Base-by-base conservation (phyloP, 106 monocot species). In the Cymbidium sinense region DNA sequence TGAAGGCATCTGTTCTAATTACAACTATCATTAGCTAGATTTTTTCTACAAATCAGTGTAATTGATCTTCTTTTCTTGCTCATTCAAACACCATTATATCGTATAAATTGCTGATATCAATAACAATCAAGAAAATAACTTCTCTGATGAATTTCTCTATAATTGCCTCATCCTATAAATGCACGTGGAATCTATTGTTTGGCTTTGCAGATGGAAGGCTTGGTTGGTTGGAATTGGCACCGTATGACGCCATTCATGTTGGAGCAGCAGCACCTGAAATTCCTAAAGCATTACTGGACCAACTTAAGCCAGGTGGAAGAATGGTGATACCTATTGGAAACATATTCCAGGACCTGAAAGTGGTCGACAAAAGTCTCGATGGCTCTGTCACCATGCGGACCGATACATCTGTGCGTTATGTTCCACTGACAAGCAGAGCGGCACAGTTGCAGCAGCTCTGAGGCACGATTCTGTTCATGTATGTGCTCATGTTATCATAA, bases 321-420 rank as follows among this genome's bases (percentile, higher is more conserved):
- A 84, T 94, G 89, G 94, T 94, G n/a, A 94, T 91, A 41, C 94
- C 94, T 0, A 89, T 95, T 2, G 94, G 94, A 2, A 91, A 74
- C 37, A 28, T 79, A 9, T 83, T 91, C 77, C 94, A 95, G 79
- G 89, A 91, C 29, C 70, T 95, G 79, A 80, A 91, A 81, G 91
- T 91, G 12, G 82, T 95, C 15, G 94, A 95, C 76, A 91, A 89
- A 86, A 88, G 84, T 30, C 51, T 78, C 21, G 91, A 91, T 76
- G 94, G 94, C 51, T 89, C 91, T 2, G 52, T 95, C 75, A 83
- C 35, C 33, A 35, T 82, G 23, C 81, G 43, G 34, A 88, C 43
- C 23, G 86, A 88, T 55, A 86, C 91, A 23, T 87, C 91, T n/a
- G 91, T 95, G 13, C 83, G 91, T 34, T 95, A 95, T 61, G 94